Base-by-base conservation (phyloP, 2,329 filamentous ascomycete species). In the Tricladium varicosporioides region DNA sequence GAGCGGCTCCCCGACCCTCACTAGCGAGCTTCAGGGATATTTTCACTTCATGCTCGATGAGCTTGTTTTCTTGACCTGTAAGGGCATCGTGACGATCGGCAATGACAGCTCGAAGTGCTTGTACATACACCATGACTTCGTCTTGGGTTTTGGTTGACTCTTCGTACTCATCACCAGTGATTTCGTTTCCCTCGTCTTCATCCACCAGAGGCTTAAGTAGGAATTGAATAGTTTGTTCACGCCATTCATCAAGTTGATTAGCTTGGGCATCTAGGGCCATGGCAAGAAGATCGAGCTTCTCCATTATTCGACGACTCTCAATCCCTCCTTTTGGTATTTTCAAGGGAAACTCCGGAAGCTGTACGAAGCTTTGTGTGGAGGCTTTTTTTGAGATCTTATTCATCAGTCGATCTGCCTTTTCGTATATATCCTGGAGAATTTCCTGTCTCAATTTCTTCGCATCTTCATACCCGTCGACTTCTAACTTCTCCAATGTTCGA, bases 141-240 rank as follows among this genome's bases (percentile, higher is more conserved):
- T 97, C 93, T 73, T 97, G 93, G 47, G 87, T 82, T 70, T 90
- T 90, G 0, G 92, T 91, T 0, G 93, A 96, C 32, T 89, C 84
- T 63, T 91, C 89, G 61, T 96, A 94, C 70, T 97, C 94, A 58
- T 97, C 88, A 19, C 94, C 94, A 10, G 91, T 93, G 2, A 85
- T 81, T 57, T 96, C 91, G 9, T 81, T 73, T n/a, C 76, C 77
- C 14, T 85, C 84, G 43, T 96, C 91, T 67, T 94, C 86, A 64
- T 97, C 94, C 15, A 97, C 84, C 1, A 97, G 78, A 0, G 90
- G 85, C 59, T 85, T 81, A 10, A 89, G 74, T 9, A 97, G 78
- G 16, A 93, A 81, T 53, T 88, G 80, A 15, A 91, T 80, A 57
- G 92, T 85, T 44, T 84, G 78, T 56, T 87, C 80, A 44, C 92